These are phyloP conservation scores for Trichoderma aggressivum DNA, from an alignment of 2,329 filamentous ascomycete genomes.

Conservation along the genomic window DNA sequence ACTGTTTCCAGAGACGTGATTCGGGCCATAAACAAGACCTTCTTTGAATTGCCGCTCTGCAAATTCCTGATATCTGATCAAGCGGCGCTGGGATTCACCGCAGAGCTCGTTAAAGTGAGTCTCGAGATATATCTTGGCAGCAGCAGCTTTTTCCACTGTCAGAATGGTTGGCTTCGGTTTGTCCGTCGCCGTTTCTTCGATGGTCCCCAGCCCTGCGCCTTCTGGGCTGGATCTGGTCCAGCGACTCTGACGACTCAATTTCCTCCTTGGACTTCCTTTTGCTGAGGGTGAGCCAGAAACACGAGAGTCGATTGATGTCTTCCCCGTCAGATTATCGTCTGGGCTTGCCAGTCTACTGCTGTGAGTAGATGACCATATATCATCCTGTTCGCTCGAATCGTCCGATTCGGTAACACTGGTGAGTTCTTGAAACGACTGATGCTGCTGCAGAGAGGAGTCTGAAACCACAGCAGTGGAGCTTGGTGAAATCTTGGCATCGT, in stretches of 20 bases:
- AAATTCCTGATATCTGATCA: slow-evolving; percentile 33
- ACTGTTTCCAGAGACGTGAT: slow-evolving; percentile 55
- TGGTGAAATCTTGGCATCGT: slow-evolving; percentile 26
- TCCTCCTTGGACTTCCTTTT: slow-evolving; percentile 26
- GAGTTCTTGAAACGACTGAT: slow-evolving; percentile 29
- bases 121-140: slow-evolving; percentile 83
- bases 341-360: slow-evolving; percentile 27
- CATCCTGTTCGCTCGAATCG: slow-evolving; percentile 24
- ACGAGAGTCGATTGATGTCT: slow-evolving; percentile 35
- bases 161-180: slow-evolving; percentile 34
- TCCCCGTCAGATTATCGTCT: slow-evolving; percentile 30
- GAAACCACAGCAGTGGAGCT: slow-evolving; percentile 31
- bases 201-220: slow-evolving; percentile 34
- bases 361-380: slow-evolving; percentile 28
- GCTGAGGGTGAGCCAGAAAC: slow-evolving; percentile 23
- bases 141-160: slow-evolving; percentile 75
- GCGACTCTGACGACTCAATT: slow-evolving; percentile 31
- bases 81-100: slow-evolving; percentile 38
- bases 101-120: slow-evolving; percentile 75
- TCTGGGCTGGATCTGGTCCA: slow-evolving; percentile 39
- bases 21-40: slow-evolving; percentile 54
- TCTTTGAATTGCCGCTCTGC: slow-evolving; percentile 35
- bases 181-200: slow-evolving; percentile 31
- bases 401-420: slow-evolving; percentile 20
- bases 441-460: slow-evolving; percentile 21